Evolutionary conservation across 768 basidiomycete species (phyloP).

Genomic region (Podaxis sp.): DNA sequence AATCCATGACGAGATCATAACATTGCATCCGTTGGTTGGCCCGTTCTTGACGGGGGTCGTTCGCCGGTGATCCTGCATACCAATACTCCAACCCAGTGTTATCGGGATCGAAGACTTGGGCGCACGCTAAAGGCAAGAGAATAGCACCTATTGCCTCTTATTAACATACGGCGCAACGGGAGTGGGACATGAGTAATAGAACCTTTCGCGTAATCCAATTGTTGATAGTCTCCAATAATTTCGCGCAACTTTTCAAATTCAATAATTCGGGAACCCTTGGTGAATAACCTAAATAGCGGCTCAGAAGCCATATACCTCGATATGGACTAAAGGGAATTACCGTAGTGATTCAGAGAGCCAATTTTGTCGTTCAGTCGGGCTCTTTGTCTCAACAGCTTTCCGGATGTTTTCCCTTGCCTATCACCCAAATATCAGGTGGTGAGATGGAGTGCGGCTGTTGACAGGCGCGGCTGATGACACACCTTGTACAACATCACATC

Average conservation of each 20-base stretch:
- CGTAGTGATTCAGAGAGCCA: slow-evolving; percentile 85
- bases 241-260: slow-evolving; percentile 84
- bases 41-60: slow-evolving; percentile 57
- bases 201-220: slow-evolving; percentile 84
- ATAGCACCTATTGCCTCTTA: slow-evolving; percentile 61
- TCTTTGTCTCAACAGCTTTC: slow-evolving; percentile 81
- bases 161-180: not conserved
- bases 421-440: slow-evolving; percentile 1
- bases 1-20: slow-evolving; percentile 83
- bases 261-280: slow-evolving; percentile 82
- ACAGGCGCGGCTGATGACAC: slow-evolving; percentile 18
- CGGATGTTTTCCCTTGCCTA: slow-evolving; percentile 94
- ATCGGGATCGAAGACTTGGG: slow-evolving; percentile 74
- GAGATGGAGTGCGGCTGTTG: not conserved
- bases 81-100: slow-evolving; percentile 77
- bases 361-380: slow-evolving; percentile 71
- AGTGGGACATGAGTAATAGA: slow-evolving; percentile 1
- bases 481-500: slow-evolving; percentile 98
- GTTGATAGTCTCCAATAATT: slow-evolving; percentile 86
- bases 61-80: slow-evolving; percentile 54
- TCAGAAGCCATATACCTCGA: slow-evolving; percentile 12
- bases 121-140: slow-evolving; percentile 82
- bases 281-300: slow-evolving; percentile 64
- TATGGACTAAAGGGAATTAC: slow-evolving; percentile 40
- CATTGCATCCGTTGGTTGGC: slow-evolving; percentile 68